These are phyloP conservation scores for Draba incana DNA, from an alignment of 345 rosid genomes.

Conservation along the genomic window DNA sequence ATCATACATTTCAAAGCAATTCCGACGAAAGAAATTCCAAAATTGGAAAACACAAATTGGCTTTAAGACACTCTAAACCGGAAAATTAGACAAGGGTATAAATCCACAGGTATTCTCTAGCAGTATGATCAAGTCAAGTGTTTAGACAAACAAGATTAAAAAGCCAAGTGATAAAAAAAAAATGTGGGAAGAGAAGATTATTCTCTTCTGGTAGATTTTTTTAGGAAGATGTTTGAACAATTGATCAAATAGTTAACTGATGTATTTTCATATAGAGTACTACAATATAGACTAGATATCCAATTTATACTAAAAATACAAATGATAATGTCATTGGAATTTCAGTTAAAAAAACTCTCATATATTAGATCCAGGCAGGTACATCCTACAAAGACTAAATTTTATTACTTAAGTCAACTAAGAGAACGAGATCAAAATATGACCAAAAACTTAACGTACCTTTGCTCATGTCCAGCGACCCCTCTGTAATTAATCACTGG, in stretches of 20 bases:
- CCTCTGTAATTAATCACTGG: not conserved
- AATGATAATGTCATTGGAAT: not conserved
- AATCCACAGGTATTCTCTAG: no score
- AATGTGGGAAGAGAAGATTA: no score
- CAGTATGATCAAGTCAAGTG: no score
- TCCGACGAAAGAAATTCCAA: no score
- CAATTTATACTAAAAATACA: not conserved
- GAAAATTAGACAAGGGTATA: not conserved
- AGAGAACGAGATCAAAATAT: not conserved
- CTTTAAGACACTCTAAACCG: not conserved
- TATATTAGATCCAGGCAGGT: not conserved
- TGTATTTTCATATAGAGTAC: no score
- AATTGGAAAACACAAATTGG: not conserved
- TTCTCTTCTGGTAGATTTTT: no score
- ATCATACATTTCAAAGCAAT: no score
- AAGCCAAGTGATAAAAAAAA: no score
- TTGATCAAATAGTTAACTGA: no score
- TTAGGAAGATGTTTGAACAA: no score
- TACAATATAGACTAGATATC: no score
- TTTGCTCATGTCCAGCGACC: not conserved
- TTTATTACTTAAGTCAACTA: not conserved
- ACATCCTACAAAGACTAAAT: not conserved
- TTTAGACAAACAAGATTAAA: no score
- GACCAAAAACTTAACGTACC: conserved; percentile 3
- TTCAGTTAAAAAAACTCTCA: not conserved